phyloP scores from a whole-genome alignment of 2,329 filamentous ascomycete species.

The Pseudofabraea citricarpa region DNA sequence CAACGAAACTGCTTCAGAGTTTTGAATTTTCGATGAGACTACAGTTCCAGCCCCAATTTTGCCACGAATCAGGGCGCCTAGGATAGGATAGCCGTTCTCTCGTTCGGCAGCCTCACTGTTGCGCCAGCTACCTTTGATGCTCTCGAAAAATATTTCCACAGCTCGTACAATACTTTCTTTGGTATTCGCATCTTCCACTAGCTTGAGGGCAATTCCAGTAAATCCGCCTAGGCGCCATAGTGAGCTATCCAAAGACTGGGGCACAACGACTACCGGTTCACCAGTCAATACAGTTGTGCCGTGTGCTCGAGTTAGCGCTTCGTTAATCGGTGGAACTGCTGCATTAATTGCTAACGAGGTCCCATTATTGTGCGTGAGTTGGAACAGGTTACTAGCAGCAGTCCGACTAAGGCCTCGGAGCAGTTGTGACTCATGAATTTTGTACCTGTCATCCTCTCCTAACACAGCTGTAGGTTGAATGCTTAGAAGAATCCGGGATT shows the following conservation, averaged over 20 bases:
- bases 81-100: constrained; percentile 86
- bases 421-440: constrained; percentile 66
- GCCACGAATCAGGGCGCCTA: constrained; percentile 77
- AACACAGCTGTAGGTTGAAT: constrained; percentile 77
- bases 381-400: constrained; percentile 62
- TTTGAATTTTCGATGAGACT: constrained; percentile 26
- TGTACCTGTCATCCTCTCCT: constrained; percentile 72
- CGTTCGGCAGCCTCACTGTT: constrained; percentile 98
- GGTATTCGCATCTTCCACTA: constrained; percentile 72
- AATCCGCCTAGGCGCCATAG: constrained; percentile 93
- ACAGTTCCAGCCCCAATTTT: constrained; percentile 60
- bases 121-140: constrained; percentile 87
- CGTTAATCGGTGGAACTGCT: constrained; percentile 80
- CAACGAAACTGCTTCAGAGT: constrained; percentile 31
- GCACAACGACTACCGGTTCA: constrained; percentile 73
- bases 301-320: constrained; percentile 75
- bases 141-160: constrained; percentile 78
- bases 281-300: constrained; percentile 81
- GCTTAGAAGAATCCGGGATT: constrained; percentile 76
- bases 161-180: constrained; percentile 69
- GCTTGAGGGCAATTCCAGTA: constrained; percentile 75
- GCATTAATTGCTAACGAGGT: constrained; percentile 83
- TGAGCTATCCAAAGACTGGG: constrained; percentile 84
- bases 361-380: constrained; percentile 67
- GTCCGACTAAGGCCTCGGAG: constrained; percentile 71